These are phyloP conservation scores for Prasinococcaceae sp. DNA, from an alignment of 139 green algal genomes.

Conservation along the genomic window DNA sequence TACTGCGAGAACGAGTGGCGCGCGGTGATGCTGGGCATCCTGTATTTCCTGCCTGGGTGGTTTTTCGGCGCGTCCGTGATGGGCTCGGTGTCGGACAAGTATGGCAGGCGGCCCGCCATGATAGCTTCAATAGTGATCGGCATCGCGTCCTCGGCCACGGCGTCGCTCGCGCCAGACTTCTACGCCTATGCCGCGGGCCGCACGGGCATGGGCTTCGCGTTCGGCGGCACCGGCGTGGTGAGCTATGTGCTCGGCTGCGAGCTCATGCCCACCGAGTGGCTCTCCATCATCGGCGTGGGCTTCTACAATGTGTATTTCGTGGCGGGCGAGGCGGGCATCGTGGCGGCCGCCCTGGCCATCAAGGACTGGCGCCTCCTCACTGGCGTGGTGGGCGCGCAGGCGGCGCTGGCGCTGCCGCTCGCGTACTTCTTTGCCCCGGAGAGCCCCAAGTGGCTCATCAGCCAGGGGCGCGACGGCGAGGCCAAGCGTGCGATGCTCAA, in stretches of 20 bases:
- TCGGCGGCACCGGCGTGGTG: background rate
- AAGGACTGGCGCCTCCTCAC: background rate
- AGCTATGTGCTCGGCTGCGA: background rate
- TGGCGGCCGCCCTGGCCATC: background rate
- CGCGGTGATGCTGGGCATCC: background rate
- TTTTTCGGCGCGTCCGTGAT: background rate
- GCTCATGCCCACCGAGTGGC: background rate
- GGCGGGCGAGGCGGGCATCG: background rate
- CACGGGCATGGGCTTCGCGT: background rate
- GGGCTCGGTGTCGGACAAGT: background rate
- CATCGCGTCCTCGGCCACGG: background rate
- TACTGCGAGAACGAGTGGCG: background rate
- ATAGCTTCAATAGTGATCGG: background rate
- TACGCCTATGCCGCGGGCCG: background rate
- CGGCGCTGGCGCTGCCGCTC: background rate
- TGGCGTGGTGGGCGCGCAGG: background rate
- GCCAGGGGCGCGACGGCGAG: background rate
- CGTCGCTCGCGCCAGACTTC: background rate
- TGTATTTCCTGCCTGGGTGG: background rate
- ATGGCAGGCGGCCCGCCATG: background rate
- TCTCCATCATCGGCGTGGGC: background rate
- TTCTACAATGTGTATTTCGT: background rate
- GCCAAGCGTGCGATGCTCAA: background rate
- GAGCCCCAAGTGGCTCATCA: background rate
- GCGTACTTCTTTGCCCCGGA: background rate